Base-by-base conservation (phyloP, 805 yeast species). In the Clavispora santaluciae region DNA sequence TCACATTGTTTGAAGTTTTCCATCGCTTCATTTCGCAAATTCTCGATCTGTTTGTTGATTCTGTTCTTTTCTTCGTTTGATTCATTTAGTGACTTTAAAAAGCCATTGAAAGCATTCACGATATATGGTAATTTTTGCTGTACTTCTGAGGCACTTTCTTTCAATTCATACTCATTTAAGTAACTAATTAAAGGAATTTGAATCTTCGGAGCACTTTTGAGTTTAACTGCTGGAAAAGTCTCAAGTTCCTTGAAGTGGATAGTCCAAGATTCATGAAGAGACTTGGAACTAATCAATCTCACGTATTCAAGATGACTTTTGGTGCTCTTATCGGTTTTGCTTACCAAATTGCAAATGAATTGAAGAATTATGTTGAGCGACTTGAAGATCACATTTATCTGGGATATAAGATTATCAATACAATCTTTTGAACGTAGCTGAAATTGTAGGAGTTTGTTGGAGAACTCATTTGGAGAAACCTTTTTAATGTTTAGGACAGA, bases 321-420 rank as follows among this genome's bases (percentile, higher is more conserved):
- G 52, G 73, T 75, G 18, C 59, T 60, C 43, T 71, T 73, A 41
- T 73, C 76, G 2, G 73, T 70, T n/a, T 76, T 79, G 35, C 55
- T 57, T 22, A 75, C 66, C 53, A 75, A 77, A 31, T 68, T 62
- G 20, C 73, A 67, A 35, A 72, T 66, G 53, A 77, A 78, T 46
- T 73, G 76, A 40, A 69, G 64, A 4, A 77, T 70, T 12, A 73
- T 68, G 38, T 62, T 68, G 20, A 78, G 55, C 21, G 78, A 64
- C 40, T 67, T 67, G 52, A 78, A 69, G 17, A 78, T 63, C 5
- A 57, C 56, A 25, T 63, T 61, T 18, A 74, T 61, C 35, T 71
- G 72, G 2, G 48, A 46, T 5, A 63, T 49, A 5, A 63, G 53
- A 6, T 56, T 61, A 3, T 52, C 51, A 15, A 60, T 49, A 16